Evolutionary conservation across 352 stramenopile genomes (phyloP).

Genomic region (Phytophthora brassicae): DNA sequence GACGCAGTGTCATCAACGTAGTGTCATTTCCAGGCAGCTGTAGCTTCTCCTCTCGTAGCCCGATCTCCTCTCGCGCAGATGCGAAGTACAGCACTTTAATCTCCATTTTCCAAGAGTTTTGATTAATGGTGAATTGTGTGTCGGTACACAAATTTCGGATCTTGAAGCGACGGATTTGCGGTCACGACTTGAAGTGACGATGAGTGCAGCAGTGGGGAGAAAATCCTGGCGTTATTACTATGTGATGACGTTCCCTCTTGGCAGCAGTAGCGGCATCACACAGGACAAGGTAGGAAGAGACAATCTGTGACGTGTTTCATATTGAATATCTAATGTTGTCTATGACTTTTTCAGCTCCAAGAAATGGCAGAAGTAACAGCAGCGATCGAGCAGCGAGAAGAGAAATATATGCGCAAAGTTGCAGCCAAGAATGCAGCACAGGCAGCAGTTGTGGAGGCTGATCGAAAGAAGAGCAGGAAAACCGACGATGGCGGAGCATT

Average conservation of each 20-base stretch:
- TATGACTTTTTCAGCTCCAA: conserved; percentile 38
- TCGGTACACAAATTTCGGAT: conserved; percentile 27
- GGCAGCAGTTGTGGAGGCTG: conserved; percentile 13
- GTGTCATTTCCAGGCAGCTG: conserved; percentile 15
- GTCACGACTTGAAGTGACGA: conserved; percentile 1
- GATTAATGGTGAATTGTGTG: conserved; percentile 7
- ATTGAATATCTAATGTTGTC: background rate
- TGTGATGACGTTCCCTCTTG: conserved; percentile 50
- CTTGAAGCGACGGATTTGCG: conserved; percentile 34
- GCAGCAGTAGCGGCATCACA: conserved; percentile 25
- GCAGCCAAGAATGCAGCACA: conserved; percentile 30
- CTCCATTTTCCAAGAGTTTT: conserved; percentile 24
- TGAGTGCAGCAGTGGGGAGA: conserved; percentile 13
- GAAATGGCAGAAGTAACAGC: conserved; percentile 49
- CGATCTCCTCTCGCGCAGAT: conserved; percentile 69
- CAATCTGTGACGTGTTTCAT: conserved; percentile 11
- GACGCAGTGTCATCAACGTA: conserved; percentile 50
- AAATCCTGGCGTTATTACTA: conserved; percentile 81
- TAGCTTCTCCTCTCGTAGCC: conserved; percentile 67
- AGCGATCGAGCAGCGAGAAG: conserved; percentile 49
- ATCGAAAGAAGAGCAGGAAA: conserved; percentile 9
- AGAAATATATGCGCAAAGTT: conserved; percentile 50
- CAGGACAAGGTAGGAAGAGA: conserved; percentile 43
- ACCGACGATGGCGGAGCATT: conserved; percentile 24
- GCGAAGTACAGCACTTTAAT: conserved; percentile 86